Base-by-base conservation (phyloP, 768 basidiomycete genomes). In the Dentipellis sp. region DNA sequence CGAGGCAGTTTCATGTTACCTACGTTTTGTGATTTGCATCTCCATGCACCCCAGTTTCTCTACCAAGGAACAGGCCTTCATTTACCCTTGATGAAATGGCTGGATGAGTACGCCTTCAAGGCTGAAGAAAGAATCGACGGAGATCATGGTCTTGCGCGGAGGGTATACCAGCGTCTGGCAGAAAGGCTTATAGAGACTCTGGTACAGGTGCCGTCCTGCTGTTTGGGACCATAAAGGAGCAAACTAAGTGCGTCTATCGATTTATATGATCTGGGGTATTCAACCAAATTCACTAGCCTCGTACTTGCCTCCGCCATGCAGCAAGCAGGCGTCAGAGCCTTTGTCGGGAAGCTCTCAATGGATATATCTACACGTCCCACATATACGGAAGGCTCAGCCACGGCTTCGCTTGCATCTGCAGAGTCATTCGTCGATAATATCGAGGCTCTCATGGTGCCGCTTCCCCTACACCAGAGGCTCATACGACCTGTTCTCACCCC, bases 311-410 rank as follows among this genome's bases (percentile, higher is more conserved):
- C 82, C 37, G 76, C 74, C 11, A 90, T 94, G 81, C 84, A 84
- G 58, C 63, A 68, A 0, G 79, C 78, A 17, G 91, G 93, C 4
- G 61, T 94, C 16, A 75, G 93, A 35, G 89, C 83, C 0, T 89
- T 88, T 59, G 77, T 95, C n/a, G 93, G 92, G 16, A 95, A 94
- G 66, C 72, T 95, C 10, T 91, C 90, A 0, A 94, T 94, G 92
- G 91, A 93, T 66, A 82, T 80, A 22, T 88, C 85, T 6, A 80
- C 82, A 5, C 76, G 83, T 1, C 77, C 82, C 0, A 78, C 84
- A 0, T 94, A 94, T 68, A 72, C 79, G 47, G 92, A 94, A 65
- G 56, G 75, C 0, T 81, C 85, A 1, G 63, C 77, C 2, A 60
- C 71, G 6, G 69, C 68, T 21, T 75, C 90, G 6, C 72, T 83